These are phyloP conservation scores for Cinnamomum chago DNA, from an alignment of 164 flowering plant genomes.

Conservation along the genomic window DNA sequence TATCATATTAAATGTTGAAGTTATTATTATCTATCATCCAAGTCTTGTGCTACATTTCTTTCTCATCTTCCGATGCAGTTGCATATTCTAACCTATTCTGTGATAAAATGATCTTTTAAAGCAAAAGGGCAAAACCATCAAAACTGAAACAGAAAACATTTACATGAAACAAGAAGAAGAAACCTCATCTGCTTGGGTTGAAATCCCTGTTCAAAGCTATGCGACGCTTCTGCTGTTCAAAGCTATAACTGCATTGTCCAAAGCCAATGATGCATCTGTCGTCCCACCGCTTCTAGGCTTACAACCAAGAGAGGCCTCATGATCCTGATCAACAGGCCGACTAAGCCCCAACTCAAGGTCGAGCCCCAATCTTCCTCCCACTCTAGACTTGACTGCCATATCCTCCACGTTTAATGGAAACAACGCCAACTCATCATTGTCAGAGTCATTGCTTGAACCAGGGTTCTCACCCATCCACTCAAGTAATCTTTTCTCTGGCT, in stretches of 20 bases:
- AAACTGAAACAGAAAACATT: too few species aligned
- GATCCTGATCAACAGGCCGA: not conserved
- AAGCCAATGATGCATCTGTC: not conserved
- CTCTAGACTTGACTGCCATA: constrained; percentile 6
- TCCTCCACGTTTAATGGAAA: constrained; percentile 10
- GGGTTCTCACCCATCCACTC: not conserved
- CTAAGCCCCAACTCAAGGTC: constrained; percentile 14
- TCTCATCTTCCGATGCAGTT: too few species aligned
- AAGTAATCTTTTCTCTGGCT: not conserved
- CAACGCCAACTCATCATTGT: constrained; percentile 3
- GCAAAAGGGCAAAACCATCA: too few species aligned
- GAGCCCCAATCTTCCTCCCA: not conserved
- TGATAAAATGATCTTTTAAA: too few species aligned
- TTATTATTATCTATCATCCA: too few species aligned
- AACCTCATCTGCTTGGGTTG: too few species aligned
- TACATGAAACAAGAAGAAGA: too few species aligned
- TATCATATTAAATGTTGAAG: too few species aligned
- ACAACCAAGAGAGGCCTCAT: not conserved
- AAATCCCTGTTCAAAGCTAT: too few species aligned
- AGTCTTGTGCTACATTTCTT: too few species aligned
- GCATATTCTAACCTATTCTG: too few species aligned
- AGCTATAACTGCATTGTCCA: not conserved
- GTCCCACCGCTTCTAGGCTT: not conserved
- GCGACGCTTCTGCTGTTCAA: too few species aligned
- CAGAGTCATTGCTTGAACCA: not conserved